phyloP scores from a whole-genome alignment of 148 eudicot genomes.

The Nepenthes gracilis region DNA sequence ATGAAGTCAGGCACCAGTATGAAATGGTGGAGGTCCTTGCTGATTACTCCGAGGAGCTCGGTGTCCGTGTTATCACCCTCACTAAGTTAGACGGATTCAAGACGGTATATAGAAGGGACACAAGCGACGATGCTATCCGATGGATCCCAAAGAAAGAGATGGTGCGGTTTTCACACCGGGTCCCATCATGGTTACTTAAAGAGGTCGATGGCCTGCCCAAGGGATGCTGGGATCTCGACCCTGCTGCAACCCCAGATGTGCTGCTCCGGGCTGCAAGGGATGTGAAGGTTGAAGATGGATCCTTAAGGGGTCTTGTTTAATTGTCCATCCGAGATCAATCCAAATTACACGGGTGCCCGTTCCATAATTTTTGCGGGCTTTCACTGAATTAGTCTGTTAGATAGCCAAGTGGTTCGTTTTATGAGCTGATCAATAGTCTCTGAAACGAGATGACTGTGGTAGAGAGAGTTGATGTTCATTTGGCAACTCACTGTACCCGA shows the following conservation, averaged over 20 bases:
- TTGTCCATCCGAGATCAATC: too few relatives aligned
- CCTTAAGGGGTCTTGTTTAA: too few relatives aligned
- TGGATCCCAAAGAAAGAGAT: constrained; percentile 86
- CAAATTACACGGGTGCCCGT: too few relatives aligned
- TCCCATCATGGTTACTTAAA: constrained; percentile 66
- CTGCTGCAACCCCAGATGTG: constrained; percentile 92
- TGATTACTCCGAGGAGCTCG: constrained; percentile 75
- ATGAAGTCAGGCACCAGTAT: constrained; percentile 75
- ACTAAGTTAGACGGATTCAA: constrained; percentile 72
- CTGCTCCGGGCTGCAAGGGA: constrained; percentile 44
- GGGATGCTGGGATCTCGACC: constrained; percentile 96
- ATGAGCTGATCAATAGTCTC: too few relatives aligned
- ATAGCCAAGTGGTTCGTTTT: too few relatives aligned
- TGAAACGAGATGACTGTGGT: too few relatives aligned
- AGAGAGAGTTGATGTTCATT: too few relatives aligned
- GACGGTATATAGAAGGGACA: constrained; percentile 65
- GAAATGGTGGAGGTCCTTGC: constrained; percentile 93
- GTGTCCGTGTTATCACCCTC: constrained; percentile 59
- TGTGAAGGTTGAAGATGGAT: constrained; percentile 17
- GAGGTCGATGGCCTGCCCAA: constrained; percentile 53
- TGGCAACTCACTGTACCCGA: too few relatives aligned
- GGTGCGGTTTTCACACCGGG: constrained; percentile 92
- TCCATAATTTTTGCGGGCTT: too few relatives aligned
- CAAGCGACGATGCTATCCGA: constrained; percentile 30
- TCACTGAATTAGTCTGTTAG: too few relatives aligned